Base-by-base conservation (phyloP, 2,329 filamentous ascomycete species). In the Sclerotinia spermophila region DNA sequence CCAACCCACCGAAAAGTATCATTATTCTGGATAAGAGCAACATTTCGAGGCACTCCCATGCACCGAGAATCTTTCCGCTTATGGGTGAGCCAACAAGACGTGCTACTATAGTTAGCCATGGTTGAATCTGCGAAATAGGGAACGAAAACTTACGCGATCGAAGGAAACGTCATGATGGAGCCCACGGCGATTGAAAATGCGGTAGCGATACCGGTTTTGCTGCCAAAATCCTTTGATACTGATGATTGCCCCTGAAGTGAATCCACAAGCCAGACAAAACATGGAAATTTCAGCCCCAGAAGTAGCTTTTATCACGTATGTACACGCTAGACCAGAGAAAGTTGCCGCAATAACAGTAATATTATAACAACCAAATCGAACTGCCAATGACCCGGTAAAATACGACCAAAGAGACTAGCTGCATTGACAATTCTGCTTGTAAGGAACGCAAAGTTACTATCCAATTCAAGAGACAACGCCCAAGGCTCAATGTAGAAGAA, bases 381-480 rank as follows among this genome's bases (percentile, higher is more conserved):
- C 60, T 1, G 68, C 60, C 4, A 62, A 27, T 30, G n/a, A 21
- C 40, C 60, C 15, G 60, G 68, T 13, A 66, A 6, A 21, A 70
- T 40, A 3, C 68, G 40, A 10, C 51, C 68, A 40, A 70, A 58
- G 1, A 64, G n/a, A 44, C 67, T 69, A 10, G 58, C 68, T n/a
- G 45, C 60, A 42, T 70, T 87, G 45, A 87, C 77, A 38, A 89
- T 83, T 0, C 85, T 76, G 30, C 87, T 76, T 19, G 87, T 79
- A 73, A 87, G 87, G 24, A 79, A 78, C 1, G 84, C 82, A 5
- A 88, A 79, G 5, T 78, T 73, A 3, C 75, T 48, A 71, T 81
- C 80, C 79, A 88, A 84, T 56, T 84, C 85, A 58, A 82, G 79
- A 2, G 77, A 71, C 38, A 81, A 74, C 0, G 84, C 84, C 66